Evolutionary conservation across 768 basidiomycete genomes (phyloP).

Genomic region (Kwoniella pini): DNA sequence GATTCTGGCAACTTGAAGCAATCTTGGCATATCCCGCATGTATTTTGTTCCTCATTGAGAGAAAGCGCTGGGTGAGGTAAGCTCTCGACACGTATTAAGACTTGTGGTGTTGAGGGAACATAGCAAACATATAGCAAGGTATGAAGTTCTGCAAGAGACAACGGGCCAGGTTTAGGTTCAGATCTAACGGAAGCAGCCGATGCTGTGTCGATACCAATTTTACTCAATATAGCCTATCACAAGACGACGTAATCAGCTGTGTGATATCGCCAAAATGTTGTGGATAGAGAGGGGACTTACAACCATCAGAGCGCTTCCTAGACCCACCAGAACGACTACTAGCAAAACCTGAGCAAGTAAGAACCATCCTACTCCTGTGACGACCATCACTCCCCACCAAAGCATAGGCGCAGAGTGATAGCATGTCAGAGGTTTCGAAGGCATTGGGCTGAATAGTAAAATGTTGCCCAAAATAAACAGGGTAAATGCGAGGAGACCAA

Average conservation of each 20-base stretch:
- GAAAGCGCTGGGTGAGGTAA: constrained; percentile 28
- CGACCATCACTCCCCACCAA: constrained; percentile 49
- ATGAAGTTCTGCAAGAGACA: constrained; percentile 24
- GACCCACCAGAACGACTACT: constrained; percentile 33
- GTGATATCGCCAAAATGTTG: neutral
- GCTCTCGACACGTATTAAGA: neutral
- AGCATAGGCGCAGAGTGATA: constrained; percentile 39
- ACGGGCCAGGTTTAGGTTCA: constrained; percentile 26
- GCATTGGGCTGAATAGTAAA: constrained; percentile 37
- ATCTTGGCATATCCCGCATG: constrained; percentile 46
- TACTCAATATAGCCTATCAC: constrained; percentile 23
- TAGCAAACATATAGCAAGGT: constrained; percentile 33
- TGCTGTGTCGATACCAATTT: constrained; percentile 16
- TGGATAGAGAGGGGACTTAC: neutral
- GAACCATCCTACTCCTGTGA: constrained; percentile 46
- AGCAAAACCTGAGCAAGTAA: constrained; percentile 39
- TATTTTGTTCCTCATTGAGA: constrained; percentile 23
- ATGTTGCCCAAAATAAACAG: constrained; percentile 44
- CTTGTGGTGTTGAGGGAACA: constrained; percentile 11
- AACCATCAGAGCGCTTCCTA: constrained; percentile 35
- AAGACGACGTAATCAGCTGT: too few relatives aligned
- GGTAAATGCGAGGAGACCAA: constrained; percentile 31
- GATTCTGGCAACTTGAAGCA: constrained; percentile 22
- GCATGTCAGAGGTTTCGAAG: constrained; percentile 22
- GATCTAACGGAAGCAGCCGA: too few relatives aligned